Conservation (phyloP, 805 yeast species). For the Suhomyces canberraensis region DNA sequence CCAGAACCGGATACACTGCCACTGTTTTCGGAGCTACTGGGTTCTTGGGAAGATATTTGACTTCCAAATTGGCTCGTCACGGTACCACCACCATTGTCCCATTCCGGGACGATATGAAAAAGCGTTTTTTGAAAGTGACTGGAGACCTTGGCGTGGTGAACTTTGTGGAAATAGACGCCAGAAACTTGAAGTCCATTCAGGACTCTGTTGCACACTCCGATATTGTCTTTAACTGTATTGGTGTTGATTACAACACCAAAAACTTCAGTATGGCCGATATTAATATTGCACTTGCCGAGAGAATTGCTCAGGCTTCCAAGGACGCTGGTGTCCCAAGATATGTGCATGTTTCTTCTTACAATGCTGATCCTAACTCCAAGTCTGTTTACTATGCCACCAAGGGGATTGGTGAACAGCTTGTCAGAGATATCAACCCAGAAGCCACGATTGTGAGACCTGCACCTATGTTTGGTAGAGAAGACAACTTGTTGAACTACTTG, state of each 20-base stretch:
- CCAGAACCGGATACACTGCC: constrained; percentile 84
- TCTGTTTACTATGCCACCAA: constrained; percentile 77
- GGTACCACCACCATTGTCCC: constrained; percentile 79
- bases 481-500: constrained; percentile 60
- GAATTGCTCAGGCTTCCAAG: constrained; percentile 71
- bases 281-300: constrained; percentile 72
- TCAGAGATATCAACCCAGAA: constrained; percentile 63
- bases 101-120: constrained; percentile 75
- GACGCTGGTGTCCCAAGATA: constrained; percentile 70
- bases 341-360: constrained; percentile 76
- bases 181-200: constrained; percentile 73
- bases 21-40: constrained; percentile 86
- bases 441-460: constrained; percentile 85
- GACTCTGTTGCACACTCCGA: constrained; percentile 78
- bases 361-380: constrained; percentile 64
- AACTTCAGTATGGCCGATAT: constrained; percentile 81
- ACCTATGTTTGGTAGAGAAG: constrained; percentile 74
- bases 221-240: constrained; percentile 76
- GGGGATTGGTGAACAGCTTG: constrained; percentile 73
- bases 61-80: constrained; percentile 72
- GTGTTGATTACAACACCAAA: constrained; percentile 72
- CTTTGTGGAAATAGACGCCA: constrained; percentile 75
- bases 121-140: constrained; percentile 72
- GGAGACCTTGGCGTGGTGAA: constrained; percentile 89
- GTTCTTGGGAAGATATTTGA: constrained; percentile 69